Evolutionary conservation across 2,329 filamentous ascomycete genomes (phyloP).

Genomic region (Rhynchosporium secalis): DNA sequence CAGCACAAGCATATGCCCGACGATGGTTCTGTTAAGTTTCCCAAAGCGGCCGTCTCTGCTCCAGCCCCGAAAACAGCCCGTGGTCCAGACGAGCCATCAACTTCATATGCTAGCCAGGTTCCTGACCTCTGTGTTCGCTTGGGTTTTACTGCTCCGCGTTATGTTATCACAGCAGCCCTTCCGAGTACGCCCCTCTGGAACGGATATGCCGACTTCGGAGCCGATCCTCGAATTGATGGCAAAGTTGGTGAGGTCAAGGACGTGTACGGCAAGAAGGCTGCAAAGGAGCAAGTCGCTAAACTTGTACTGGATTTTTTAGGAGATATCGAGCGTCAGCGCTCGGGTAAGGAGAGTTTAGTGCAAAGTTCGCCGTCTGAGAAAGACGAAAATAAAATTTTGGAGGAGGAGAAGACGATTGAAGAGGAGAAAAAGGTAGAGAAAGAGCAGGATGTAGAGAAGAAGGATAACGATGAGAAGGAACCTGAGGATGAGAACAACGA

Average conservation of each 20-base stretch:
- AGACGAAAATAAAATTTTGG: too few relatives aligned
- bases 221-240: conserved; percentile 36
- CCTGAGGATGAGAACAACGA: conserved; percentile 12
- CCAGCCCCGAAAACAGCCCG: background rate
- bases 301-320: conserved; percentile 43
- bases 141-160: conserved; percentile 33
- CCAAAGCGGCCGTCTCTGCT: conserved; percentile 24
- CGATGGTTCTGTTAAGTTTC: conserved; percentile 32
- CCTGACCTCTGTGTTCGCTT: conserved; percentile 32
- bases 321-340: conserved; percentile 39
- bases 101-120: conserved; percentile 27
- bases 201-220: conserved; percentile 35
- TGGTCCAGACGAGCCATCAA: background rate
- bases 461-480: background rate
- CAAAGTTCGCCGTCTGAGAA: too few relatives aligned
- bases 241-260: conserved; percentile 45
- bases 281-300: conserved; percentile 50
- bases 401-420: conserved; percentile 7
- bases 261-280: conserved; percentile 50
- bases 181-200: conserved; percentile 28
- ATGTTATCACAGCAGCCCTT: conserved; percentile 27
- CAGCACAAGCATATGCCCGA: conserved; percentile 35
- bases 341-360: background rate
- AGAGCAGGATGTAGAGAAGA: conserved; percentile 17
- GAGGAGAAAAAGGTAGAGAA: conserved; percentile 13